phyloP scores from a whole-genome alignment of 192 early-diverging fungal species.

The Coemansia brasiliensis region DNA sequence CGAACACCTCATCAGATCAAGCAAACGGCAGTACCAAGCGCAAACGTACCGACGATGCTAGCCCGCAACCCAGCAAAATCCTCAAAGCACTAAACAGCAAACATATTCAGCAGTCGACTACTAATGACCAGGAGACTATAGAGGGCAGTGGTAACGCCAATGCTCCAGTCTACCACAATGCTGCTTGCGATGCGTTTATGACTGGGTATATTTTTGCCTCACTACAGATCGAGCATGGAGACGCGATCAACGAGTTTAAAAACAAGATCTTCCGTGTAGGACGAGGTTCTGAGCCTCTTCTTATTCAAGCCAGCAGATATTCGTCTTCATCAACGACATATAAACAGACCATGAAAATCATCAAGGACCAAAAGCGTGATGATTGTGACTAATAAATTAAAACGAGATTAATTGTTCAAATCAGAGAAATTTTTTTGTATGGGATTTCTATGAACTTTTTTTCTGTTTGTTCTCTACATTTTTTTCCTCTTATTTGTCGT shows the following conservation, averaged over 20 bases:
- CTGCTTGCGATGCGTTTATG: constrained; percentile 96
- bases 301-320: constrained; percentile 38
- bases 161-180: constrained; percentile 69
- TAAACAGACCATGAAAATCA: constrained; percentile 30
- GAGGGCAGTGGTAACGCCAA: background rate
- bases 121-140: background rate
- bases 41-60: constrained; percentile 11
- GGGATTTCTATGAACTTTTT: background rate
- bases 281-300: constrained; percentile 29
- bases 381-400: constrained; percentile 1
- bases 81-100: constrained; percentile 5
- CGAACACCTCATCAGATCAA: background rate
- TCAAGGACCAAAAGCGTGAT: background rate
- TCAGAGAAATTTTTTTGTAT: constrained; percentile 36
- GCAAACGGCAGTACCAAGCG: constrained; percentile 19
- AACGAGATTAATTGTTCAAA: constrained; percentile 15
- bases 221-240: constrained; percentile 44
- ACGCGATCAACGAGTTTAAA: constrained; percentile 51
- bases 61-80: constrained; percentile 12
- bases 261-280: constrained; percentile 90
- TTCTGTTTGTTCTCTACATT: background rate
- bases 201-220: constrained; percentile 85
- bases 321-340: constrained; percentile 37
- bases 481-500: background rate
- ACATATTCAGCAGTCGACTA: background rate